These are phyloP conservation scores for Phytopythium litorale DNA, from an alignment of 352 stramenopile genomes.

Conservation along the genomic window DNA sequence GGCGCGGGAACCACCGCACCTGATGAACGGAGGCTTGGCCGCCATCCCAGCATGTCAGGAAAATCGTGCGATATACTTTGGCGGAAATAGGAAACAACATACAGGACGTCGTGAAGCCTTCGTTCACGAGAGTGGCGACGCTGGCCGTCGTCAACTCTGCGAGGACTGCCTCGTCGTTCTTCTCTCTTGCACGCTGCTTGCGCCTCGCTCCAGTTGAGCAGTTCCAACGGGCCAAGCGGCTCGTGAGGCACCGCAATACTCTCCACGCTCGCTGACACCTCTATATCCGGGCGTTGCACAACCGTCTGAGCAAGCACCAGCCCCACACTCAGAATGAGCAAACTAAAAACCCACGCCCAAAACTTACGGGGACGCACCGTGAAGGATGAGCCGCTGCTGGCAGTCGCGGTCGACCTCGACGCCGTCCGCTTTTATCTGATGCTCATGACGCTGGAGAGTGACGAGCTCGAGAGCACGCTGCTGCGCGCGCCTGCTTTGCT, in stretches of 20 bases:
- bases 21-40: not conserved
- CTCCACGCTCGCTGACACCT: not conserved
- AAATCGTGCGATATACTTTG: not conserved
- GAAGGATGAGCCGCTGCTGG: not conserved
- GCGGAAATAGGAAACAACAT: slow-evolving; percentile 3
- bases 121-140: slow-evolving; percentile 1
- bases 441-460: slow-evolving; percentile 77
- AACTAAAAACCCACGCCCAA: not conserved
- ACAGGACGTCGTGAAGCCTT: not conserved
- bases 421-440: slow-evolving; percentile 53
- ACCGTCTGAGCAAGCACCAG: not conserved
- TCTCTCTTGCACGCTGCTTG: not conserved
- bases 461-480: slow-evolving; percentile 55
- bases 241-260: not conserved
- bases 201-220: not conserved
- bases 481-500: slow-evolving; percentile 53
- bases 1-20: not conserved
- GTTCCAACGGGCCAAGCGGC: not conserved
- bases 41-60: not conserved
- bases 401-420: not conserved
- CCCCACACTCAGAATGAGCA: not conserved
- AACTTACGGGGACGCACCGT: not conserved
- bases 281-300: not conserved
- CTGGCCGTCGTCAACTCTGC: not conserved
- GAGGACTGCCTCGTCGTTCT: not conserved